A percentile compares a stretch with the other conserved stretches of the same genome.
These are phyloP conservation scores for Aspergillus nomiae DNA, from an alignment of 2,329 filamentous ascomycete species.

Conservation along the genomic window DNA sequence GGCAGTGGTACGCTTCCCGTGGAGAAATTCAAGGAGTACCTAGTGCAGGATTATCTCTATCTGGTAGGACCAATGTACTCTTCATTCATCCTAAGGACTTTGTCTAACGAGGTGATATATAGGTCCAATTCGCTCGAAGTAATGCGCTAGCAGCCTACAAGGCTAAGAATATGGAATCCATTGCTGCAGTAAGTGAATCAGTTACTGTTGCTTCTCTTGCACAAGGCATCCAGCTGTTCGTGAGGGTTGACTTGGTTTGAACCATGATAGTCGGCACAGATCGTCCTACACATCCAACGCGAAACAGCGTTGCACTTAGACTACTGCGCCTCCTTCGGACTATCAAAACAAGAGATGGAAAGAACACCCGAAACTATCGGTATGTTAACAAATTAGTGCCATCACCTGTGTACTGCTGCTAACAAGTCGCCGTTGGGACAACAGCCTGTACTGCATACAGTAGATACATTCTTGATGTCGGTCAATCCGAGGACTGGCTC, in stretches of 20 bases:
- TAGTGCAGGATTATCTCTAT: slow-evolving; percentile 91
- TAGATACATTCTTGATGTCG: slow-evolving; percentile 84
- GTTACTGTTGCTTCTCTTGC: slow-evolving; percentile 1
- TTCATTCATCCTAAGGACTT: neutral
- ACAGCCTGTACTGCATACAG: slow-evolving; percentile 79
- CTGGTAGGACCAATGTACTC: slow-evolving; percentile 55
- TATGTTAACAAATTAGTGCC: slow-evolving; percentile 33
- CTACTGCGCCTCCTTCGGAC: slow-evolving; percentile 80
- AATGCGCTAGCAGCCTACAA: slow-evolving; percentile 88
- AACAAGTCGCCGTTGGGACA: slow-evolving; percentile 6
- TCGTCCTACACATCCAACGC: slow-evolving; percentile 73
- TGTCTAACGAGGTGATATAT: slow-evolving; percentile 5
- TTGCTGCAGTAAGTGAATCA: slow-evolving; percentile 60
- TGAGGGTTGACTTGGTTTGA: neutral
- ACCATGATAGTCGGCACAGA: slow-evolving; percentile 59
- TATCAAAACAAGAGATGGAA: slow-evolving; percentile 73
- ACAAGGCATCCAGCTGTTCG: neutral
- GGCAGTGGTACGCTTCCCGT: slow-evolving; percentile 73
- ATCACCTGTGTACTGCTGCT: neutral
- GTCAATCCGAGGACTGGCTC: slow-evolving; percentile 83
- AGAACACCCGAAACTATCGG: slow-evolving; percentile 73
- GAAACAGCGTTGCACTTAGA: slow-evolving; percentile 81
- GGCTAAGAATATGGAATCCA: slow-evolving; percentile 70
- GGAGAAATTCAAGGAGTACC: slow-evolving; percentile 81
- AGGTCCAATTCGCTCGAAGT: slow-evolving; percentile 85